Conservation (phyloP, 2,329 filamentous ascomycete genomes). For the Pseudogymnoascus sp. region DNA sequence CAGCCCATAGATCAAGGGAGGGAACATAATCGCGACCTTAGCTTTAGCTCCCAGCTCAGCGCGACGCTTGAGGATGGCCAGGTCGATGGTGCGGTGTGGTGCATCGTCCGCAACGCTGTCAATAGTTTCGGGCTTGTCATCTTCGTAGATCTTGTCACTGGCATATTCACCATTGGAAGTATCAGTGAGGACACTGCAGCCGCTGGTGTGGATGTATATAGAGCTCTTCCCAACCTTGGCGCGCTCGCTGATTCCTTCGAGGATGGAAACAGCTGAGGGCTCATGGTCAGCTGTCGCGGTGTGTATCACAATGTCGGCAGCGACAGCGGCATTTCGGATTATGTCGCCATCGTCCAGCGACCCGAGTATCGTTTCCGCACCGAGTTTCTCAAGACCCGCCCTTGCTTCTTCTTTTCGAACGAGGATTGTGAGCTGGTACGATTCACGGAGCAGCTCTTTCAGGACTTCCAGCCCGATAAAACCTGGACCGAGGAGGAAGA, state of each 20-base stretch:
- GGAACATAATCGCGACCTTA: conserved; percentile 40
- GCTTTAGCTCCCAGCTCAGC: conserved; percentile 32
- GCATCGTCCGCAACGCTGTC: conserved; percentile 35
- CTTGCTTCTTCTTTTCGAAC: conserved; percentile 34
- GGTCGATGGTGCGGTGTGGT: conserved; percentile 38
- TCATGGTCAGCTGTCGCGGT: conserved; percentile 42
- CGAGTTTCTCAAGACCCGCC: conserved; percentile 30
- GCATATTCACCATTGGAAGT: conserved; percentile 28
- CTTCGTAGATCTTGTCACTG: conserved; percentile 35
- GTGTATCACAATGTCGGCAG: conserved; percentile 39
- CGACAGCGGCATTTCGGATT: conserved; percentile 31
- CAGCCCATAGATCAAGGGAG: conserved; percentile 39
- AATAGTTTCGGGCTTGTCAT: conserved; percentile 33
- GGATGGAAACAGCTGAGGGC: conserved; percentile 36
- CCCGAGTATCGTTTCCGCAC: conserved; percentile 33
- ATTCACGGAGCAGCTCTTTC: conserved; percentile 34
- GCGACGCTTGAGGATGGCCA: conserved; percentile 33
- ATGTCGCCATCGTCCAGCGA: conserved; percentile 33
- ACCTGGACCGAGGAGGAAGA: conserved; percentile 38
- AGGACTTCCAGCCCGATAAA: conserved; percentile 41
- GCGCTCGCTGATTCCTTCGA: conserved; percentile 35
- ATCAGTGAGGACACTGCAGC: conserved; percentile 35
- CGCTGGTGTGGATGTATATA: conserved; percentile 42
- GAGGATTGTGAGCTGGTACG: conserved; percentile 35
- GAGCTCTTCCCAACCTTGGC: conserved; percentile 31